Conservation (phyloP, 306 rosid genomes). For the Cucumis cinereus region DNA sequence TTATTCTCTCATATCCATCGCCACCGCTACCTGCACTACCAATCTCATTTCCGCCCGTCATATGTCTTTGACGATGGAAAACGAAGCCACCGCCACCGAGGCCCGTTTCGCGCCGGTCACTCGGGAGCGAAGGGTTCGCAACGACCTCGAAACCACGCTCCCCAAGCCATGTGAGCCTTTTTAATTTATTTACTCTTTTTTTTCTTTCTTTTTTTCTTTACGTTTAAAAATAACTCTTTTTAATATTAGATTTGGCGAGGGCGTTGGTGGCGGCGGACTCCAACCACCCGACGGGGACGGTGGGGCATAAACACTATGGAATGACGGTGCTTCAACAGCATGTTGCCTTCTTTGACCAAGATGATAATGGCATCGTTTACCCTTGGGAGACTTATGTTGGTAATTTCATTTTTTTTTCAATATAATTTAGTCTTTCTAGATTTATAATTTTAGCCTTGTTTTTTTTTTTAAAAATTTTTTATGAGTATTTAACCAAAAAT, state of each 20-base stretch:
- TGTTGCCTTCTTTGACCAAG: slow-evolving; percentile 61
- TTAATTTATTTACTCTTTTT: no score
- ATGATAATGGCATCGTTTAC: slow-evolving; percentile 61
- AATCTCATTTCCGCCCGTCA: neutral
- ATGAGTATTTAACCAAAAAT: no score
- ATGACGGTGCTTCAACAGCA: slow-evolving; percentile 82
- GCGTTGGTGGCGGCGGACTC: slow-evolving; percentile 68
- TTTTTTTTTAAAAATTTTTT: no score
- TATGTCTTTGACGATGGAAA: slow-evolving; percentile 36
- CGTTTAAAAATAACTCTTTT: no score
- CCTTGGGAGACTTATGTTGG: slow-evolving; percentile 87
- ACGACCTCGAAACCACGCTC: slow-evolving; percentile 52
- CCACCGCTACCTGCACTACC: neutral
- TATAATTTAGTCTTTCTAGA: no score
- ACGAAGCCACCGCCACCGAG: slow-evolving; percentile 45
- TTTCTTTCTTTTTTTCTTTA: no score
- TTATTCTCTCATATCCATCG: neutral
- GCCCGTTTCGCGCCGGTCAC: slow-evolving; percentile 50
- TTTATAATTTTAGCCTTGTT: no score
- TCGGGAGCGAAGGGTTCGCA: slow-evolving; percentile 44
- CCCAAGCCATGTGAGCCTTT: slow-evolving; percentile 68
- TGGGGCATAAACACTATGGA: slow-evolving; percentile 35
- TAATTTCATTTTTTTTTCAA: neutral
- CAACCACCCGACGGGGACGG: slow-evolving; percentile 57
- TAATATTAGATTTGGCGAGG: slow-evolving; percentile 41